Percentiles rank a stretch among this genome's conserved stretches.
Conservation (phyloP, 805 yeast genomes). For the Ogataea minuta region DNA sequence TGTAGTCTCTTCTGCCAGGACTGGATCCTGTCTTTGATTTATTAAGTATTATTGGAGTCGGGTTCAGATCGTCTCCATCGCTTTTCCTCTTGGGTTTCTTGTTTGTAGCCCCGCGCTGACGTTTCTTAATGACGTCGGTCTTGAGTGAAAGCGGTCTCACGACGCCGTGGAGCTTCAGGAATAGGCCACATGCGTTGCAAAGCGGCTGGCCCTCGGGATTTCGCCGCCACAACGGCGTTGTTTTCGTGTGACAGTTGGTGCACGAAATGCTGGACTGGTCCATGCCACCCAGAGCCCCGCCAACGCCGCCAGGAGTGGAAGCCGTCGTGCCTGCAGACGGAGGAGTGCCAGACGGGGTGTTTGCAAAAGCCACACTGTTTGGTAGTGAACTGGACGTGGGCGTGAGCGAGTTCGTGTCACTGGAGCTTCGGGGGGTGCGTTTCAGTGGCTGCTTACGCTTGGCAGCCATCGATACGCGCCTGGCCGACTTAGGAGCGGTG, state of each 20-base stretch:
- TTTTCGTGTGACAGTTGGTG: conserved; percentile 86
- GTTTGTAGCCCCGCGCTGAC: conserved; percentile 59
- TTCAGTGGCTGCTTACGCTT: conserved; percentile 17
- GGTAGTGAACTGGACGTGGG: conserved; percentile 17
- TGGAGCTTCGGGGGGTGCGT: conserved; percentile 10
- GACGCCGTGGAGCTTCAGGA: conserved; percentile 90
- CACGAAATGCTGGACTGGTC: conserved; percentile 41
- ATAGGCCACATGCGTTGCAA: conserved; percentile 95
- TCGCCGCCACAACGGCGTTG: conserved; percentile 94
- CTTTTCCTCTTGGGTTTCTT: conserved; percentile 31
- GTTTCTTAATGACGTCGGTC: conserved; percentile 87
- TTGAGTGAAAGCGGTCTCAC: conserved; percentile 77
- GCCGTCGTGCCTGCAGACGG: conserved; percentile 12
- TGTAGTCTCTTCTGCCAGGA: conserved; percentile 7
- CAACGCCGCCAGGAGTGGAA: conserved; percentile 7
- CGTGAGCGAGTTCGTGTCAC: conserved; percentile 16
- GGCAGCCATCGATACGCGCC: conserved; percentile 20
- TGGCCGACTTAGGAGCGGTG: conserved; percentile 13
- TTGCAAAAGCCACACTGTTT: conserved; percentile 7
- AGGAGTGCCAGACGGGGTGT: conserved; percentile 12
- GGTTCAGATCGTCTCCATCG: conserved; percentile 51
- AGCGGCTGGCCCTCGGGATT: conserved; percentile 89
- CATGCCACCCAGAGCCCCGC: conserved; percentile 7
- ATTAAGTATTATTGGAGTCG: conserved; percentile 38
- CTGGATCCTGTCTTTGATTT: conserved; percentile 12